Conservation (phyloP, 2,329 filamentous ascomycete species). For the Claviceps sp. region DNA sequence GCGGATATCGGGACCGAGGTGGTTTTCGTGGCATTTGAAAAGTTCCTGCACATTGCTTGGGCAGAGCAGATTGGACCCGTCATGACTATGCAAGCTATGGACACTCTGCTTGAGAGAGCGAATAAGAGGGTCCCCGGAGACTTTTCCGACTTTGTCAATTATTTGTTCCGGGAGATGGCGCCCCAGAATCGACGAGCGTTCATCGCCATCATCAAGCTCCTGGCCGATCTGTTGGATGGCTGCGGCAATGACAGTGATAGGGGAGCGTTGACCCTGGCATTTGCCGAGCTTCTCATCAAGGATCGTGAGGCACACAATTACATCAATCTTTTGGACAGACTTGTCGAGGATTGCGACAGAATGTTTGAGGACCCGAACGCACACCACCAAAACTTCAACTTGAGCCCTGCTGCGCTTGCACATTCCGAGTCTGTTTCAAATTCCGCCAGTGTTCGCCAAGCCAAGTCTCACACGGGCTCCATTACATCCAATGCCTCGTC, state of each 20-base stretch:
- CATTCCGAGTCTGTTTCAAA: conserved; percentile 45
- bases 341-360: conserved; percentile 78
- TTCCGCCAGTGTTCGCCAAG: conserved; percentile 38
- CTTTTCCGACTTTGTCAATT: conserved; percentile 56
- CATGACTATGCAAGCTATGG: conserved; percentile 56
- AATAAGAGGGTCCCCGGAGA: conserved; percentile 57
- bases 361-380: conserved; percentile 59
- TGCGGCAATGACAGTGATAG: conserved; percentile 85
- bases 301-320: conserved; percentile 68
- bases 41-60: conserved; percentile 82
- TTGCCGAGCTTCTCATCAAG: conserved; percentile 72
- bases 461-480: conserved; percentile 56
- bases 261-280: conserved; percentile 74
- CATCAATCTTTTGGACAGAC: conserved; percentile 74
- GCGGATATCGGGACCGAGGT: conserved; percentile 69
- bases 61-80: conserved; percentile 76
- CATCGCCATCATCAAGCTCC: conserved; percentile 67
- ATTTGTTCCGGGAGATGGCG: conserved; percentile 51
- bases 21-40: conserved; percentile 85
- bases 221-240: conserved; percentile 77
- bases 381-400: conserved; percentile 20
- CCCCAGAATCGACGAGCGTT: conserved; percentile 66
- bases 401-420: conserved; percentile 23
- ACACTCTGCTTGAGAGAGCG: conserved; percentile 57
- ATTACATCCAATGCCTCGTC: conserved; percentile 79